Conservation (phyloP, 495 filamentous ascomycete genomes). For the Chaetomidium leptoderma region DNA sequence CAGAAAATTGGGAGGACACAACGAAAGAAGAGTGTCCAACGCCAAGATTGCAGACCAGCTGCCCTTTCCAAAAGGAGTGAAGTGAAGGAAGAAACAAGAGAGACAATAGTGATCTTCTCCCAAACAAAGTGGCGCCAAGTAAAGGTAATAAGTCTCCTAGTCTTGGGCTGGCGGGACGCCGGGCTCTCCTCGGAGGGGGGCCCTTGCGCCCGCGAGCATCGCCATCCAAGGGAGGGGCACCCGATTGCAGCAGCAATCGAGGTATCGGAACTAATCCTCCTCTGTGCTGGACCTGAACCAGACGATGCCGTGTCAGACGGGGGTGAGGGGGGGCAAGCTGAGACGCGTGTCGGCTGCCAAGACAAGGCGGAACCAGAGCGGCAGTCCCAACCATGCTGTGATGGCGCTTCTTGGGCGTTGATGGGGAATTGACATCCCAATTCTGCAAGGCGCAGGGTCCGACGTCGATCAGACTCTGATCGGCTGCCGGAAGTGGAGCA, state of each 20-base stretch:
- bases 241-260: too few relatives aligned
- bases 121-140: constrained; percentile 8
- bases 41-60: constrained; percentile 20
- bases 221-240: not conserved
- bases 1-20: not conserved
- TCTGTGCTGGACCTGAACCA: not conserved
- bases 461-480: constrained; percentile 15
- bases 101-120: constrained; percentile 12
- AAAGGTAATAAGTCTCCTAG: constrained; percentile 4
- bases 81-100: constrained; percentile 7
- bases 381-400: not conserved
- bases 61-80: constrained; percentile 10
- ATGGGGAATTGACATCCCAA: not conserved
- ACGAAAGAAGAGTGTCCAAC: constrained; percentile 2
- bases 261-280: not conserved
- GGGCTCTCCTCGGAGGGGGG: not conserved
- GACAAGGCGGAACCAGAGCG: not conserved
- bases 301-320: not conserved
- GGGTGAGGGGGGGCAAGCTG: not conserved
- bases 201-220: not conserved
- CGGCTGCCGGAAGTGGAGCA: constrained; percentile 6
- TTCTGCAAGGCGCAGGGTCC: not conserved
- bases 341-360: constrained; percentile 1
- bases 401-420: not conserved
- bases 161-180: not conserved